These are phyloP conservation scores for Aspergillus bridgeri DNA, from an alignment of 495 filamentous ascomycete species.

Conservation along the genomic window DNA sequence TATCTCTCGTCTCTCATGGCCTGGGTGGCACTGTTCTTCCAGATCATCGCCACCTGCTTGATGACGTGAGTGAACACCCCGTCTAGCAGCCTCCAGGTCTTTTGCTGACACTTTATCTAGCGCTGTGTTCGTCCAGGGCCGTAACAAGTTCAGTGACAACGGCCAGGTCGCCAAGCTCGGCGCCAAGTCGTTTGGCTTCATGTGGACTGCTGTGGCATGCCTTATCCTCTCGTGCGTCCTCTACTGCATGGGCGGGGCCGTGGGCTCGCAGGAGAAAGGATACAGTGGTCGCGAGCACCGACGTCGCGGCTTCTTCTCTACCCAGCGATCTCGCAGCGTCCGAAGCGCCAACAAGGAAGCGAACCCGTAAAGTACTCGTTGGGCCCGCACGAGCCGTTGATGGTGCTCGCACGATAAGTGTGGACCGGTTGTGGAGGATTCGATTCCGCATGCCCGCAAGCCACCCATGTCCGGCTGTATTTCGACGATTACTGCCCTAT, in stretches of 20 bases:
- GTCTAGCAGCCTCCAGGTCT: not conserved
- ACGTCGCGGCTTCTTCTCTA: slow-evolving; percentile 43
- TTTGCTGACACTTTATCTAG: slow-evolving; percentile 37
- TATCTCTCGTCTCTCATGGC: slow-evolving; percentile 55
- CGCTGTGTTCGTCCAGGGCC: slow-evolving; percentile 72
- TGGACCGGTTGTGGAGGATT: not conserved
- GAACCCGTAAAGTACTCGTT: slow-evolving; percentile 24
- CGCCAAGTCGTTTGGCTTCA: slow-evolving; percentile 75
- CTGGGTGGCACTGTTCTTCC: slow-evolving; percentile 58
- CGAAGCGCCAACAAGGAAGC: slow-evolving; percentile 37
- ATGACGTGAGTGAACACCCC: slow-evolving; percentile 61
- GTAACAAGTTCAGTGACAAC: slow-evolving; percentile 60
- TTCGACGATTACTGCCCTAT: not conserved
- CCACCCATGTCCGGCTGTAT: not conserved
- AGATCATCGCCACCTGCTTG: slow-evolving; percentile 57
- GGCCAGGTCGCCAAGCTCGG: slow-evolving; percentile 62
- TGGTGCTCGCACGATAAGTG: not conserved
- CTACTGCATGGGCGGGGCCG: slow-evolving; percentile 56
- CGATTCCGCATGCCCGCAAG: not conserved
- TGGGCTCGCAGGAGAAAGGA: slow-evolving; percentile 34
- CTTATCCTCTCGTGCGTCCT: slow-evolving; percentile 67
- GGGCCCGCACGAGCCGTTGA: not conserved
- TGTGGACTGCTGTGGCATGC: slow-evolving; percentile 73
- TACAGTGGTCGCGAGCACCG: slow-evolving; percentile 42
- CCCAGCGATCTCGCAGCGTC: slow-evolving; percentile 34